phyloP scores from a whole-genome alignment of 306 rosid genomes.

The Trifolium dubium region DNA sequence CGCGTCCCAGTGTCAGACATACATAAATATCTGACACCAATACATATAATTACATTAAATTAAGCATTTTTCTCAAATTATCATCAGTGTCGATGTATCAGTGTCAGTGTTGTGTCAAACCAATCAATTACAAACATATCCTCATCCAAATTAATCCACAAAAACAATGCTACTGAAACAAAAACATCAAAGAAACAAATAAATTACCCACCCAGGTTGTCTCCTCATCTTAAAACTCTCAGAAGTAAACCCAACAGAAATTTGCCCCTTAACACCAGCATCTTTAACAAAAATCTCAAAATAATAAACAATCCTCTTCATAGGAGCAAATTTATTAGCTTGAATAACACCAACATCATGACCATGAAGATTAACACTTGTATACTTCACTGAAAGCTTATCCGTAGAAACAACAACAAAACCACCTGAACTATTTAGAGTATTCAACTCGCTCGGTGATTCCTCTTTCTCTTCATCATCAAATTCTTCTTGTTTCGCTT shows the following conservation, averaged over 20 bases:
- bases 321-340: slow-evolving; percentile 81
- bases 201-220: slow-evolving; percentile 96
- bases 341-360: slow-evolving; percentile 97
- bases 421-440: slow-evolving; percentile 94
- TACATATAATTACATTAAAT: no score
- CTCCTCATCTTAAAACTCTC: slow-evolving; percentile 92
- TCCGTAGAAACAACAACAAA: slow-evolving; percentile 78
- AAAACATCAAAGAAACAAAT: not conserved
- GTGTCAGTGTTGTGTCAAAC: not conserved
- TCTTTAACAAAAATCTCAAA: slow-evolving; percentile 90
- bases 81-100: no score
- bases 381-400: slow-evolving; percentile 85
- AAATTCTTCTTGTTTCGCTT: slow-evolving; percentile 42
- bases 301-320: slow-evolving; percentile 78
- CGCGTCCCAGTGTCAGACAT: no score
- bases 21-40: no score
- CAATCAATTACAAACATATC: no score
- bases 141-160: no score
- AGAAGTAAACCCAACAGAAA: slow-evolving; percentile 88
- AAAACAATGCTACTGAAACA: not conserved
- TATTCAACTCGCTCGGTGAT: slow-evolving; percentile 83
- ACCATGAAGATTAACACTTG: slow-evolving; percentile 75
- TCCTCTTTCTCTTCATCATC: slow-evolving; percentile 62
- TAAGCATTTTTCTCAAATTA: no score
- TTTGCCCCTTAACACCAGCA: slow-evolving; percentile 87